Percentiles rank a stretch among this genome's conserved stretches.
These are phyloP conservation scores for Eutrema yunnanense DNA, from an alignment of 345 rosid species.

Conservation along the genomic window DNA sequence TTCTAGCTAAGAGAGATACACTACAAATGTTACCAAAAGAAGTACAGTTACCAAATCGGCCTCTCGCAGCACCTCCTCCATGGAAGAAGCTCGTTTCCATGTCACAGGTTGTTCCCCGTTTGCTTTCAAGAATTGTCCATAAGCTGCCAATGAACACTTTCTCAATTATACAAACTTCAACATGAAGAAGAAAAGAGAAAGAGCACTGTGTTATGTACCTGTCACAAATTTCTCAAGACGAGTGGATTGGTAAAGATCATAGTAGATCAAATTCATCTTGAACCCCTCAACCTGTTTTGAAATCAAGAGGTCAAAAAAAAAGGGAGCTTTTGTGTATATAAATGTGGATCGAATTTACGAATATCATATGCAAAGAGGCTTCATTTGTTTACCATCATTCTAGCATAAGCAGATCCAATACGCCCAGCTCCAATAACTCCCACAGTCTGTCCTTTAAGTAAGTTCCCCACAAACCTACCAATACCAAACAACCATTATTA, in stretches of 20 bases:
- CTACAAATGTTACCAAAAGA: background rate
- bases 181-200: background rate
- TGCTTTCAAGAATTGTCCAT: constrained; percentile 75
- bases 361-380: background rate
- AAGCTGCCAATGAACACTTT: constrained; percentile 41
- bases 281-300: constrained; percentile 75
- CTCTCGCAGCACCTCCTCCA: constrained; percentile 88
- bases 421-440: constrained; percentile 99
- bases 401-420: constrained; percentile 96
- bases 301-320: background rate
- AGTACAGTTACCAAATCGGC: constrained; percentile 60
- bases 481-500: background rate
- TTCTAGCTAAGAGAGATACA: constrained; percentile 2
- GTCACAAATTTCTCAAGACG: constrained; percentile 93
- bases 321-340: background rate
- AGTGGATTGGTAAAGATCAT: constrained; percentile 86
- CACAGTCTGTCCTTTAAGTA: constrained; percentile 96
- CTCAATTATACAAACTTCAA: background rate
- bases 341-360: background rate
- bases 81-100: constrained; percentile 82
- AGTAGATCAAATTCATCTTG: constrained; percentile 96
- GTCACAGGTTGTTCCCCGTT: constrained; percentile 81
- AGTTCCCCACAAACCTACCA: constrained; percentile 83
- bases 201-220: constrained; percentile 31
- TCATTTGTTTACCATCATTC: constrained; percentile 72